Evolutionary conservation across 192 early-diverging fungal genomes (phyloP).

Genomic region (Funneliformis mosseae): DNA sequence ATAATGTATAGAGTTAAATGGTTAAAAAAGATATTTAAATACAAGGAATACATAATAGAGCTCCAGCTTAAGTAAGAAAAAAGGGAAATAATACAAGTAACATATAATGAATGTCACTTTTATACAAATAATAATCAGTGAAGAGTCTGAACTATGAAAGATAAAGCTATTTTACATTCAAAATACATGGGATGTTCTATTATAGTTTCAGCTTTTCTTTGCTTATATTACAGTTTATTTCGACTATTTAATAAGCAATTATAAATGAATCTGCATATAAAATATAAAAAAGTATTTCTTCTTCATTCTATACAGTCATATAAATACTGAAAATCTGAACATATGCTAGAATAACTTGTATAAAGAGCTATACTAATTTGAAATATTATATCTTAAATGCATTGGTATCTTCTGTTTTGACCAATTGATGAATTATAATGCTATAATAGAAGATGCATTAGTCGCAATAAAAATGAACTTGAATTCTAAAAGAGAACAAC

Average conservation of each 20-base stretch:
- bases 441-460: slow-evolving; percentile 36
- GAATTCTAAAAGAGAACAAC: too few species aligned
- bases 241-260: slow-evolving; percentile 17
- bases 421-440: too few species aligned
- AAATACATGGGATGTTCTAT: slow-evolving; percentile 22
- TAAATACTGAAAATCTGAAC: slow-evolving; percentile 4
- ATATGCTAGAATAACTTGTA: not conserved
- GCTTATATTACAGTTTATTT: slow-evolving; percentile 24
- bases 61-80: not conserved
- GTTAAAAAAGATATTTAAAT: not conserved
- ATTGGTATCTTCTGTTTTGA: too few species aligned
- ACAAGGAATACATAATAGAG: not conserved
- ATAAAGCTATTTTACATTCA: slow-evolving; percentile 18
- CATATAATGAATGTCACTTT: slow-evolving; percentile 30
- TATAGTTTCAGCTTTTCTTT: too few species aligned
- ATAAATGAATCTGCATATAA: not conserved
- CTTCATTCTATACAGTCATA: too few species aligned
- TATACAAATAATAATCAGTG: slow-evolving; percentile 30
- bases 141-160: slow-evolving; percentile 17
- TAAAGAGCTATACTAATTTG: slow-evolving; percentile 35
- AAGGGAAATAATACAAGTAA: slow-evolving; percentile 10
- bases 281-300: not conserved
- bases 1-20: not conserved
- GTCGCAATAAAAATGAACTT: slow-evolving; percentile 39
- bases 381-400: slow-evolving; percentile 26